A percentile compares a stretch with the other conserved stretches of the same genome.
Conservation (phyloP, 106 monocot species). For the Amphibolis antarctica region DNA sequence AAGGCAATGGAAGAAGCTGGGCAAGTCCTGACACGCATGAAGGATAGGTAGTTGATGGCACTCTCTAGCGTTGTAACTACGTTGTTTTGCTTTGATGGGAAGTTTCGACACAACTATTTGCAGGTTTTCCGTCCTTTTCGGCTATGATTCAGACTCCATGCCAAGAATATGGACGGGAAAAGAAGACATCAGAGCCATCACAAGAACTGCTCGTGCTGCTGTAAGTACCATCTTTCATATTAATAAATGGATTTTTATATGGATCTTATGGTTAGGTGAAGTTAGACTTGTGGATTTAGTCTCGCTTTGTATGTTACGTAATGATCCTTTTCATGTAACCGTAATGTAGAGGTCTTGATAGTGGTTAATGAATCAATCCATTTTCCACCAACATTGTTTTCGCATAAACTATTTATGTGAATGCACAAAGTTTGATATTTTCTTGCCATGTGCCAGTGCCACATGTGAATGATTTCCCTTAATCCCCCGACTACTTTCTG, state of each 20-base stretch:
- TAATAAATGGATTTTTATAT: too few species aligned
- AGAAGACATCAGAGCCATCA: slow-evolving; percentile 87
- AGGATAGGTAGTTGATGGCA: slow-evolving; percentile 52
- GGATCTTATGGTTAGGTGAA: too few species aligned
- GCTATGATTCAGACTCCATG: slow-evolving; percentile 79
- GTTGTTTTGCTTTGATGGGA: not conserved
- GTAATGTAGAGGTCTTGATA: too few species aligned
- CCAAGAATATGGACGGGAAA: slow-evolving; percentile 92
- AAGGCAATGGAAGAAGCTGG: slow-evolving; percentile 81
- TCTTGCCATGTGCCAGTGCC: too few species aligned
- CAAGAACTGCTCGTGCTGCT: slow-evolving; percentile 72
- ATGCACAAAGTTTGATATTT: too few species aligned
- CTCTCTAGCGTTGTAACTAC: not conserved
- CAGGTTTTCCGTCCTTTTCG: slow-evolving; percentile 83
- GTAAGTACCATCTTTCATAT: slow-evolving; percentile 28
- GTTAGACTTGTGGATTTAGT: too few species aligned
- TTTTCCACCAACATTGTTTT: too few species aligned
- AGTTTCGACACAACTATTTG: slow-evolving; percentile 1
- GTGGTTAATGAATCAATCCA: too few species aligned
- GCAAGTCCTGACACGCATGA: slow-evolving; percentile 81
- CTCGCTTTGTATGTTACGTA: too few species aligned
- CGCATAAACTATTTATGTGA: too few species aligned
- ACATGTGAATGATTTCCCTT: too few species aligned
- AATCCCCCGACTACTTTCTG: not conserved
- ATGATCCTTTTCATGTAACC: too few species aligned